phyloP scores from a whole-genome alignment of 176 grass and related monocot species.

The Oryza brachyantha region DNA sequence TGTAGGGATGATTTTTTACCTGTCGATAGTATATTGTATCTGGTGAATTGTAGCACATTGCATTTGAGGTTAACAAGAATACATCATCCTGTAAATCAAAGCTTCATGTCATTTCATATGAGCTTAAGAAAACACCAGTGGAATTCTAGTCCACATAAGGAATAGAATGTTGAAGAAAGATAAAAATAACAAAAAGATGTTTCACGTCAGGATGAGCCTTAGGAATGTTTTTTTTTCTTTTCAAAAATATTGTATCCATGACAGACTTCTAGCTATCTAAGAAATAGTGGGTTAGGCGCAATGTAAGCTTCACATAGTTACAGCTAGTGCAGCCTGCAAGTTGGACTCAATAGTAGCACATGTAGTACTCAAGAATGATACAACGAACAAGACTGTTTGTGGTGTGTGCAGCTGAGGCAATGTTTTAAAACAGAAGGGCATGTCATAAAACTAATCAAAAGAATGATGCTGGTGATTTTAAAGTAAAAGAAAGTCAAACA shows the following conservation, averaged over 20 bases:
- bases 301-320: neutral
- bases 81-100: slow-evolving; percentile 78
- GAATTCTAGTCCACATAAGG: neutral
- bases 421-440: neutral
- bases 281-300: neutral
- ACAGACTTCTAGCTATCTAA: neutral
- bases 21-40: slow-evolving; percentile 95
- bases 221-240: neutral
- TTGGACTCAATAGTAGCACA: slow-evolving; percentile 8
- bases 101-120: slow-evolving; percentile 13
- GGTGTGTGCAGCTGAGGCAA: neutral
- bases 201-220: neutral
- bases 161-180: slow-evolving; percentile 7
- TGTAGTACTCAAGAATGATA: neutral
- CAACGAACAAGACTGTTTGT: neutral
- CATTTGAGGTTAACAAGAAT: slow-evolving; percentile 81
- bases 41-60: slow-evolving; percentile 89
- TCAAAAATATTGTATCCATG: neutral
- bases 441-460: neutral
- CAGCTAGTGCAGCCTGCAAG: neutral
- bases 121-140: slow-evolving; percentile 6
- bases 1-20: slow-evolving; percentile 38
- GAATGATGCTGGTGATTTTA: neutral
- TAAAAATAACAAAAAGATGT: neutral
- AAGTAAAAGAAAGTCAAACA: neutral